A percentile compares a stretch with the other conserved stretches of the same genome.
Conservation (phyloP, 257 asterid genomes). For the Sherardia arvensis region DNA sequence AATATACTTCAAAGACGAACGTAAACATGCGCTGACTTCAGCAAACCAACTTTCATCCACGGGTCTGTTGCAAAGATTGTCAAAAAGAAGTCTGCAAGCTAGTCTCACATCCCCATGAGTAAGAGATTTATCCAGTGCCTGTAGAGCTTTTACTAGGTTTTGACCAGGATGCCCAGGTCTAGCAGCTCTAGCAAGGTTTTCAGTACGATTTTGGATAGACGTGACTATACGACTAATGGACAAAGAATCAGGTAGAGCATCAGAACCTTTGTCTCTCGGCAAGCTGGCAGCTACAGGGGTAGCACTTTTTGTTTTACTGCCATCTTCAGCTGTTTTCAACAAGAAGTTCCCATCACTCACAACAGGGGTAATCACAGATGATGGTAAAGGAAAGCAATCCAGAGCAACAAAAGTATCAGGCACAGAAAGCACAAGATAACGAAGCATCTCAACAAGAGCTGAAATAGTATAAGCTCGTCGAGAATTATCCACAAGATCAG, state of each 20-base stretch:
- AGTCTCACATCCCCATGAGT: constrained; percentile 62
- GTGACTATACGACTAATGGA: constrained; percentile 58
- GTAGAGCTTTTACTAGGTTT: constrained; percentile 67
- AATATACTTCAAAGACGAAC: constrained; percentile 64
- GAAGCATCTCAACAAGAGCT: constrained; percentile 98
- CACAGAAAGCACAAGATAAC: constrained; percentile 76
- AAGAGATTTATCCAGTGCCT: constrained; percentile 71
- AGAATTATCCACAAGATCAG: constrained; percentile 93
- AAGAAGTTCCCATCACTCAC: constrained; percentile 70
- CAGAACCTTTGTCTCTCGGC: constrained; percentile 44
- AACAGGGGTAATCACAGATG: constrained; percentile 42
- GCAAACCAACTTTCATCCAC: constrained; percentile 75
- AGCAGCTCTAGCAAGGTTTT: constrained; percentile 69
- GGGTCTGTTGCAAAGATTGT: constrained; percentile 60
- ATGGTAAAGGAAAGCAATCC: constrained; percentile 88
- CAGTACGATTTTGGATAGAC: constrained; percentile 72
- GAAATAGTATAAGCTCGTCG: constrained; percentile 83
- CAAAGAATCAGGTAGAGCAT: constrained; percentile 48
- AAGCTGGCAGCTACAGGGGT: constrained; percentile 41
- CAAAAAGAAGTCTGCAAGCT: constrained; percentile 60
- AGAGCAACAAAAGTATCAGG: constrained; percentile 96
- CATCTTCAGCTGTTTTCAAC: constrained; percentile 60
- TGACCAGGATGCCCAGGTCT: constrained; percentile 61
- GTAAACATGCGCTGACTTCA: constrained; percentile 69
- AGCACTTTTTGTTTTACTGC: constrained; percentile 49